These are phyloP conservation scores for Epichloe typhina DNA, from an alignment of 2,329 filamentous ascomycete genomes.

Conservation along the genomic window DNA sequence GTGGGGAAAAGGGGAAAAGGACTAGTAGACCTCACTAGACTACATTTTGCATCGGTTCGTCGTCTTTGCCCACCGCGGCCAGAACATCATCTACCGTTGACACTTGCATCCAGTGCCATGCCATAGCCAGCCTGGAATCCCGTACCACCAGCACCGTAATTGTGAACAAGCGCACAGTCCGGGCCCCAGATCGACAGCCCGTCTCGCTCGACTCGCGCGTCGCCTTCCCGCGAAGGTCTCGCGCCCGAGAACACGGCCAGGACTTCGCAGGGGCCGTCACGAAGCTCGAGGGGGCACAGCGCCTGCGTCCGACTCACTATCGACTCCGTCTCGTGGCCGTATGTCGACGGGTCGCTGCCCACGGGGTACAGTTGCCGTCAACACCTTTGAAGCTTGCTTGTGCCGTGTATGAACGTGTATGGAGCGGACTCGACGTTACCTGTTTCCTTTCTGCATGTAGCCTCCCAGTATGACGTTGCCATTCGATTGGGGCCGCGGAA, in stretches of 20 bases:
- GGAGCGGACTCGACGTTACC: conserved; percentile 11
- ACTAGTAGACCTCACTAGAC: no score
- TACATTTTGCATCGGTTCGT: no score
- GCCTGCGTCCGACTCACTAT: conserved; percentile 23
- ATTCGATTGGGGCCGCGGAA: conserved; percentile 23
- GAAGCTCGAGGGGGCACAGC: conserved; percentile 18
- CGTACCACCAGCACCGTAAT: conserved; percentile 32
- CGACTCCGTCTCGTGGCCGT: conserved; percentile 22
- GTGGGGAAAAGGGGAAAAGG: no score
- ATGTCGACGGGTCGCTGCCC: conserved; percentile 20
- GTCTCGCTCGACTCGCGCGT: conserved; percentile 31
- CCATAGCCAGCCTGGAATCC: conserved; percentile 31
- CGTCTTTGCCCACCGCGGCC: conserved; percentile 3
- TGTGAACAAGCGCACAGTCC: conserved; percentile 21
- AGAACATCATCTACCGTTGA: conserved; percentile 16
- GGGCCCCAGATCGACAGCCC: conserved; percentile 12
- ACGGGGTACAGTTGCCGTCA: neutral
- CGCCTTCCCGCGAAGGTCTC: conserved; percentile 25
- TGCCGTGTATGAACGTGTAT: neutral
- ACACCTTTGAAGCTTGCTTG: neutral
- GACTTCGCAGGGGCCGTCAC: conserved; percentile 14
- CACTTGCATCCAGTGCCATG: conserved; percentile 24
- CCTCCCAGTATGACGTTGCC: conserved; percentile 23
- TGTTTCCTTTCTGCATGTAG: conserved; percentile 24
- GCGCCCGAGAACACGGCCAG: conserved; percentile 21